Evolutionary conservation across 1,284 basidiomycete species (phyloP), one percentile per base, ranked within the genome.

Genomic region (Pseudozyma sp.): DNA sequence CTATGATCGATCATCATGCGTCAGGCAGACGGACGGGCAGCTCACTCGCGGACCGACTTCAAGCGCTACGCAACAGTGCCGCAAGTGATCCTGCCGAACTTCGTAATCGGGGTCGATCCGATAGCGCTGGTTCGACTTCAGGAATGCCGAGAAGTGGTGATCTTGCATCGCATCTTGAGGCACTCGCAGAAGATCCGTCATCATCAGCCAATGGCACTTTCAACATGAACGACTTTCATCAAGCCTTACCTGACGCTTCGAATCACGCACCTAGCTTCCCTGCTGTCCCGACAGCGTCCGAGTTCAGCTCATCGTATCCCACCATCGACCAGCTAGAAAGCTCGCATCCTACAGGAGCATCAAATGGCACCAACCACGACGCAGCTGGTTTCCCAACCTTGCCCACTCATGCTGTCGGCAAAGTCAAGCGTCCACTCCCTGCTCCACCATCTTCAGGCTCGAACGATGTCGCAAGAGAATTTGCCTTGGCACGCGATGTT

Each of bases 291-390:
- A 62, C 70, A 11, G 68, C 64, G 1, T 76, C 77, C 52, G 62
- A 80, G 35, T 80, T 80, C 61, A 64, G 54, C 47, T 60, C 65
- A 9, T 53, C 64, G 12, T 81, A 77, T 48, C 80, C 80, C 5
- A 75, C 68, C 44, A 71, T 81, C 50, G 77, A 81, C 55, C 74
- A 80, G 25, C 67, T 81, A 44, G 80, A 81, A 49, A 67, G 49
- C 39, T 31, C 25, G 25, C 31, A 52, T 10, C 40, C 45, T 4
- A 12, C 60, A 18, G 61, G 54, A 35, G 35, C 36, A 19, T 31
- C 52, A 9, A 50, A 54, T 5, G 50, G 13, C 31, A 54, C 25
- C 25, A 31, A 31, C 25, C 25, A 45, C 34, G 55, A 70, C 21
- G 40, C 43, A 13, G 42, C 48, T 43, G 60, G 43, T 25, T 78